phyloP scores from a whole-genome alignment of 345 rosid species.

The Erysimum cheiranthoides region DNA sequence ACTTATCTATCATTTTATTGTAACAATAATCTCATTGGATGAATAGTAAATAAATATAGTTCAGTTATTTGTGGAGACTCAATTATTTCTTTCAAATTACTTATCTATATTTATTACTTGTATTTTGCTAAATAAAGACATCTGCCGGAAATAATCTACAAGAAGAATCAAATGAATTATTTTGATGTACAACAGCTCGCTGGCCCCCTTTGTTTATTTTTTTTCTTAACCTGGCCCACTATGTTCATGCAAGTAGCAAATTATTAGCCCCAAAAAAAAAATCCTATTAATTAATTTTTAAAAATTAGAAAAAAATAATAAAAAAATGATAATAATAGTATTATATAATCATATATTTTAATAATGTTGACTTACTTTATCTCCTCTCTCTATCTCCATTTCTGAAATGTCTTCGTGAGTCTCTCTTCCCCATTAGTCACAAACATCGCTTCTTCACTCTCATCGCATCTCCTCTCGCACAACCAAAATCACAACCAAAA shows the following conservation, averaged over 20 bases:
- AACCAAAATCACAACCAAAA: background rate
- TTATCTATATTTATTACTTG: no score
- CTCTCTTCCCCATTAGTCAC: conserved; percentile 30
- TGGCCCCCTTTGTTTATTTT: background rate
- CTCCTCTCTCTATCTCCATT: background rate
- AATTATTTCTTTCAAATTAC: no score
- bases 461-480: background rate
- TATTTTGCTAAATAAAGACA: background rate
- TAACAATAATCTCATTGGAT: no score
- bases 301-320: background rate
- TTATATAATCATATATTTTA: background rate
- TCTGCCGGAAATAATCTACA: background rate
- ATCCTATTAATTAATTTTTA: background rate
- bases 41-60: no score
- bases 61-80: no score
- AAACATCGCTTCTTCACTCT: conserved; percentile 22
- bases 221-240: background rate
- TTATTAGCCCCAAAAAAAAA: no score
- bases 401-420: conserved; percentile 13
- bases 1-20: no score
- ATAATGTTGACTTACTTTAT: conserved; percentile 34
- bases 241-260: conserved; percentile 26
- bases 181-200: conserved; percentile 7
- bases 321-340: background rate
- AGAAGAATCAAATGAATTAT: conserved; percentile 4